Conservation (phyloP, 2,329 filamentous ascomycete genomes). For the Dendryphion nanum region DNA sequence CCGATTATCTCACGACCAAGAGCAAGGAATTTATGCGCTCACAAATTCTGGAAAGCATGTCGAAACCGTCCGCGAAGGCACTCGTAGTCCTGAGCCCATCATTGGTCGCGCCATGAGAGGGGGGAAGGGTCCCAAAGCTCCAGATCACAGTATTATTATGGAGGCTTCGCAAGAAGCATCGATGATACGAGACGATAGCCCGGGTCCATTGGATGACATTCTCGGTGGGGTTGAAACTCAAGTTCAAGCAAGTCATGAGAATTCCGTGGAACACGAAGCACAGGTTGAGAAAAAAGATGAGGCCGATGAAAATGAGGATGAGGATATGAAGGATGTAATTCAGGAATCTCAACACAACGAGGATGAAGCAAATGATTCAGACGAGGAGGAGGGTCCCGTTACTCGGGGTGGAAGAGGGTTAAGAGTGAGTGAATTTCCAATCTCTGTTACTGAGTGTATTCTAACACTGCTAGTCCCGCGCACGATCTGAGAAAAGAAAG, state of each 20-base stretch:
- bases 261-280: constrained; percentile 29
- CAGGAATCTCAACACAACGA: constrained; percentile 43
- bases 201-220: constrained; percentile 31
- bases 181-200: constrained; percentile 29
- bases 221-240: constrained; percentile 37
- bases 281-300: constrained; percentile 31
- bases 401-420: constrained; percentile 45
- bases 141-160: constrained; percentile 49
- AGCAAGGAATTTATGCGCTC: constrained; percentile 56
- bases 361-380: constrained; percentile 49
- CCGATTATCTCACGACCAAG: constrained; percentile 58
- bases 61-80: constrained; percentile 54
- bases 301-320: constrained; percentile 22
- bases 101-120: constrained; percentile 45
- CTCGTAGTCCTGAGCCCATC: constrained; percentile 48
- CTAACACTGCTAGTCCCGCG: constrained; percentile 26
- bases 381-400: constrained; percentile 59
- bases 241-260: constrained; percentile 33
- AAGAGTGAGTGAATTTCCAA: constrained; percentile 11
- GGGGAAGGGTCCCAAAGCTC: constrained; percentile 48
- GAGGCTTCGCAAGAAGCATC: constrained; percentile 55
- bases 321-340: constrained; percentile 38
- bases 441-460: too few species aligned
- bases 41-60: constrained; percentile 60
- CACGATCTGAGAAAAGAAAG: constrained; percentile 32